A percentile compares a stretch with the other conserved stretches of the same genome.
phyloP scores from a whole-genome alignment of 768 basidiomycete genomes.

The Leccinum boreale region DNA sequence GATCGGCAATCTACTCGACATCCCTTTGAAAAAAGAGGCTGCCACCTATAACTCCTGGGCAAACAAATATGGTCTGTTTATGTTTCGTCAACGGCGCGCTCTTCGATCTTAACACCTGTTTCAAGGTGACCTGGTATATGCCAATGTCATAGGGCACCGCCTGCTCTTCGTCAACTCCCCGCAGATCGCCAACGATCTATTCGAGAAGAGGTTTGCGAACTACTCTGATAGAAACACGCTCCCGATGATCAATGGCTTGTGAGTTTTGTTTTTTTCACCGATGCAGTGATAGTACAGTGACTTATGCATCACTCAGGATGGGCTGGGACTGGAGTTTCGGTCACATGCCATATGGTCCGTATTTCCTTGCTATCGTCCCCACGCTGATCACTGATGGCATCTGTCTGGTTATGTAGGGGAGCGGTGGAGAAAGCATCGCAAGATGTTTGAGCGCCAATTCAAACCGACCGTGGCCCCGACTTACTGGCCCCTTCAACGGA shows the following conservation, averaged over 20 bases:
- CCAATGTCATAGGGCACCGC: conserved; percentile 48
- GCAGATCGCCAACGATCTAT: conserved; percentile 47
- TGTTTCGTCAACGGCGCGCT: neutral
- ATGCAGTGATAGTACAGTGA: neutral
- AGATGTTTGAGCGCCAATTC: conserved; percentile 51
- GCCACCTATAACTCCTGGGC: conserved; percentile 42
- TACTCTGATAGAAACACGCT: conserved; percentile 52
- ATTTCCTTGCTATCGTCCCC: neutral
- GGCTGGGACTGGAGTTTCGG: conserved; percentile 51
- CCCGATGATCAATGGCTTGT: conserved; percentile 52
- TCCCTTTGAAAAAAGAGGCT: conserved; percentile 38
- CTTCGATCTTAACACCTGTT: neutral
- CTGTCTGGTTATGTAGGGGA: conserved; percentile 36
- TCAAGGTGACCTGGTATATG: conserved; percentile 50
- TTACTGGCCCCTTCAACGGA: conserved; percentile 45
- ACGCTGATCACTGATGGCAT: neutral
- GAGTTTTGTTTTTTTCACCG: conserved; percentile 9
- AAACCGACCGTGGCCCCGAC: conserved; percentile 39
- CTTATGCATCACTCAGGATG: conserved; percentile 35
- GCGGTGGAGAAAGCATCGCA: conserved; percentile 50
- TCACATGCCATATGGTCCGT: conserved; percentile 50
- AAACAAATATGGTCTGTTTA: conserved; percentile 32
- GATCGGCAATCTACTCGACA: conserved; percentile 50
- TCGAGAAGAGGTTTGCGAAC: conserved; percentile 53
- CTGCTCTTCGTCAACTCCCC: conserved; percentile 47